Percentiles rank a stretch among this genome's conserved stretches.
Evolutionary conservation across 352 stramenopile genomes (phyloP).

Genomic region (Thraustochytrium sp.): DNA sequence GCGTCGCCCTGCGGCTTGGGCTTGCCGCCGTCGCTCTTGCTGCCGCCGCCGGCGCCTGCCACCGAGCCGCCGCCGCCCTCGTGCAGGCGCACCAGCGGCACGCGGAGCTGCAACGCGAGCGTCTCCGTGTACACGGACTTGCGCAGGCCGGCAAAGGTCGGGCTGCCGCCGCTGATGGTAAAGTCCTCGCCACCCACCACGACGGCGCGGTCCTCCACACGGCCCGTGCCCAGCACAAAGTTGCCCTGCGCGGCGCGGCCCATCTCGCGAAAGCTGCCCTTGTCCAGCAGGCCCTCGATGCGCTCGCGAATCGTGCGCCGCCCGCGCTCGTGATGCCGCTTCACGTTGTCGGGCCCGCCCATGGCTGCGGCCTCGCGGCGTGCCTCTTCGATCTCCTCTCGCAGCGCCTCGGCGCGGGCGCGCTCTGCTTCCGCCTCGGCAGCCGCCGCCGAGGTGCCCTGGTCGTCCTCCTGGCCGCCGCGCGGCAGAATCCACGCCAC

Average conservation of each 20-base stretch:
- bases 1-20: neutral
- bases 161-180: conserved; percentile 1
- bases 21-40: neutral
- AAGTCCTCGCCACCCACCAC: conserved; percentile 16
- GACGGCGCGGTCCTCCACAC: neutral
- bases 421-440: neutral
- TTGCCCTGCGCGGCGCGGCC: neutral
- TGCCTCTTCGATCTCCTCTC: neutral
- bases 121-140: conserved; percentile 9
- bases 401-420: neutral
- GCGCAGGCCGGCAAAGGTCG: conserved; percentile 2
- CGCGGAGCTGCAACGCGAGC: neutral
- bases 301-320: neutral
- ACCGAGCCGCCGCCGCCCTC: neutral
- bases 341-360: neutral
- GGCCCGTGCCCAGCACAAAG: neutral
- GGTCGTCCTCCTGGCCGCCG: no score
- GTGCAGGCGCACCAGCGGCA: neutral
- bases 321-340: neutral
- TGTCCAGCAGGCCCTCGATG: neutral
- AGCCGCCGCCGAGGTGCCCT: no score
- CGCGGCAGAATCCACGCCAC: neutral
- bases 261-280: neutral
- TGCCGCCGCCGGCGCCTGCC: neutral
- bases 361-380: neutral